Percentiles rank a stretch among this genome's conserved stretches.
Evolutionary conservation across 2,329 filamentous ascomycete genomes (phyloP).

Genomic region (Verticillium isaacii): DNA sequence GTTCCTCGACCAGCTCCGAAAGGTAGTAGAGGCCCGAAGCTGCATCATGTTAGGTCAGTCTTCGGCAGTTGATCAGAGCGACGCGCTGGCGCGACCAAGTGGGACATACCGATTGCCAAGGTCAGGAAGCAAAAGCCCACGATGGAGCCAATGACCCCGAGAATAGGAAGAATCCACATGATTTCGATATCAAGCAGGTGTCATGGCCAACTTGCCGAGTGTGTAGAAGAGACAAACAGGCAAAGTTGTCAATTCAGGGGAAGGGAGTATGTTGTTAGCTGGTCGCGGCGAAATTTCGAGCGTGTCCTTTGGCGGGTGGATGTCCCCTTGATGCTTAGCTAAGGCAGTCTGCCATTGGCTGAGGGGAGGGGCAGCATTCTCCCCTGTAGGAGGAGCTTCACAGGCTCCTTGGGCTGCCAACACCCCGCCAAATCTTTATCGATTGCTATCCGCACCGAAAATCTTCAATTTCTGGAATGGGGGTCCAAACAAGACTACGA

Average conservation of each 20-base stretch:
- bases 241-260: background rate
- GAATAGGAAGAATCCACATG: slow-evolving; percentile 94
- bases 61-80: background rate
- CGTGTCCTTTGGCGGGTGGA: slow-evolving; percentile 1
- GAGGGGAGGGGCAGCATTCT: background rate
- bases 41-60: slow-evolving; percentile 25
- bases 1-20: slow-evolving; percentile 95
- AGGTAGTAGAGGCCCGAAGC: slow-evolving; percentile 98
- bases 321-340: background rate
- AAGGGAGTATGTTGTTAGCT: background rate
- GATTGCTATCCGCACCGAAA: slow-evolving; percentile 5
- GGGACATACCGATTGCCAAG: slow-evolving; percentile 73
- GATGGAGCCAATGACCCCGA: slow-evolving; percentile 83
- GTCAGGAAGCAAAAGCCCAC: slow-evolving; percentile 93
- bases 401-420: background rate
- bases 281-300: background rate
- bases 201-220: background rate
- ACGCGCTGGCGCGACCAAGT: slow-evolving; percentile 2
- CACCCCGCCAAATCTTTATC: slow-evolving; percentile 4
- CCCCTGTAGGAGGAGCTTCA: no score
- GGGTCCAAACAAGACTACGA: background rate
- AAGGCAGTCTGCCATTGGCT: background rate
- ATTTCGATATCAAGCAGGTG: slow-evolving; percentile 19
- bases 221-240: background rate
- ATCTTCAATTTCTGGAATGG: slow-evolving; percentile 1